phyloP scores from a whole-genome alignment of 768 basidiomycete species.

The Boletus vermiculosoides region DNA sequence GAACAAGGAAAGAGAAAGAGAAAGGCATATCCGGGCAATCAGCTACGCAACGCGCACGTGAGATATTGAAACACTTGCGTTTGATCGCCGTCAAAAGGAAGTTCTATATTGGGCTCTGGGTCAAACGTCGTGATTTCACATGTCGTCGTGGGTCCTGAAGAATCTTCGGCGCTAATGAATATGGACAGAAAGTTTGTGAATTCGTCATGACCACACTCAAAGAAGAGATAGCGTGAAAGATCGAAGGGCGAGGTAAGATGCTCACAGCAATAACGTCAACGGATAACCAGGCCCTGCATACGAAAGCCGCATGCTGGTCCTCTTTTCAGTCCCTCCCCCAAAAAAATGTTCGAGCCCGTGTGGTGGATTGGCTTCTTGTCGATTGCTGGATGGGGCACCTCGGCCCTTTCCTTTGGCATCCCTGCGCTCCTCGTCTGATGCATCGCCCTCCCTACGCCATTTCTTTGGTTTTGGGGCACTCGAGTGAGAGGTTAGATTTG shows the following conservation, averaged over 20 bases:
- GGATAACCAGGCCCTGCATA: constrained; percentile 80
- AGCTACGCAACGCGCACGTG: constrained; percentile 6
- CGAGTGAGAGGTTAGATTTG: constrained; percentile 37
- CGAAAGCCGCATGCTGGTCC: constrained; percentile 82
- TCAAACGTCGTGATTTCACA: constrained; percentile 87
- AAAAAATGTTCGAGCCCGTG: constrained; percentile 58
- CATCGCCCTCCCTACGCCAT: constrained; percentile 49
- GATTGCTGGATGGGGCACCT: constrained; percentile 10
- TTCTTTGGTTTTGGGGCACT: constrained; percentile 41
- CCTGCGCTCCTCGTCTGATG: constrained; percentile 40
- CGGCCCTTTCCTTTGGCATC: constrained; percentile 34
- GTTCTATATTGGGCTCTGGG: constrained; percentile 76
- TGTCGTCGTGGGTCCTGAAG: constrained; percentile 77
- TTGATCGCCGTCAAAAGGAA: constrained; percentile 69
- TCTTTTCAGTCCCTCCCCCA: constrained; percentile 50
- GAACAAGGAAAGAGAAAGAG: not conserved
- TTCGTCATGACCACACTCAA: constrained; percentile 6
- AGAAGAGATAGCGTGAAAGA: not conserved
- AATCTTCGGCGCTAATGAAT: constrained; percentile 66
- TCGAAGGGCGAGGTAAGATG: constrained; percentile 10
- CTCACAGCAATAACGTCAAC: constrained; percentile 75
- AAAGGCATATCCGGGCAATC: not conserved
- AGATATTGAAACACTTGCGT: constrained; percentile 40
- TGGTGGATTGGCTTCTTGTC: constrained; percentile 14
- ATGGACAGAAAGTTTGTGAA: not conserved